These are phyloP conservation scores for Aspergillus glaucus DNA, from an alignment of 2,329 filamentous ascomycete genomes.

Conservation along the genomic window DNA sequence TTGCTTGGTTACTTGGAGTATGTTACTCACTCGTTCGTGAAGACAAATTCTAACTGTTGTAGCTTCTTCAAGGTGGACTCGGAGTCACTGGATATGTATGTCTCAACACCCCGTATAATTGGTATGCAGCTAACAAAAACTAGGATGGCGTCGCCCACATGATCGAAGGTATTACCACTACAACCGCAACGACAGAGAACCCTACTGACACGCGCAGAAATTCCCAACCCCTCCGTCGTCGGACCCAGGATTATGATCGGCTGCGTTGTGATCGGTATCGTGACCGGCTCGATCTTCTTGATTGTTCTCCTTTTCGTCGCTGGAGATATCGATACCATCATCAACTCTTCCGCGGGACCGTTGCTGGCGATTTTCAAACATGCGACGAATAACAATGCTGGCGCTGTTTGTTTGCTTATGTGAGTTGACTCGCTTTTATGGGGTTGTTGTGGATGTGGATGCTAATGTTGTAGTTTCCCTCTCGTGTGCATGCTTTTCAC, in stretches of 20 bases:
- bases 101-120: slow-evolving; percentile 1
- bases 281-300: slow-evolving; percentile 58
- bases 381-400: slow-evolving; percentile 56
- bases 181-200: background rate
- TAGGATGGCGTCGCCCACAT: slow-evolving; percentile 45
- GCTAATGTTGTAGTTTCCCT: slow-evolving; percentile 18
- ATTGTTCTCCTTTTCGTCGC: slow-evolving; percentile 58
- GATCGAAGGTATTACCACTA: slow-evolving; percentile 17
- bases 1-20: slow-evolving; percentile 44
- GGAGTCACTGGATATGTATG: slow-evolving; percentile 49
- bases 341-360: slow-evolving; percentile 51
- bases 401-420: slow-evolving; percentile 59
- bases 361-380: slow-evolving; percentile 57
- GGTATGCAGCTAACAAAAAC: slow-evolving; percentile 1
- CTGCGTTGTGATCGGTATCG: slow-evolving; percentile 56
- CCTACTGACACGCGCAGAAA: slow-evolving; percentile 21
- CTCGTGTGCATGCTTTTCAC: slow-evolving; percentile 27
- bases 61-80: slow-evolving; percentile 46
- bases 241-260: slow-evolving; percentile 61
- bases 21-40: slow-evolving; percentile 6
- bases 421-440: slow-evolving; percentile 12
- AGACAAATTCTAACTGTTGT: slow-evolving; percentile 14
- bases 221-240: slow-evolving; percentile 41
- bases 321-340: slow-evolving; percentile 51
- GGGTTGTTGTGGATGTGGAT: too few species aligned